A percentile compares a stretch with the other conserved stretches of the same genome.
phyloP scores from a whole-genome alignment of 352 stramenopile species.

The Pythium aquatile region DNA sequence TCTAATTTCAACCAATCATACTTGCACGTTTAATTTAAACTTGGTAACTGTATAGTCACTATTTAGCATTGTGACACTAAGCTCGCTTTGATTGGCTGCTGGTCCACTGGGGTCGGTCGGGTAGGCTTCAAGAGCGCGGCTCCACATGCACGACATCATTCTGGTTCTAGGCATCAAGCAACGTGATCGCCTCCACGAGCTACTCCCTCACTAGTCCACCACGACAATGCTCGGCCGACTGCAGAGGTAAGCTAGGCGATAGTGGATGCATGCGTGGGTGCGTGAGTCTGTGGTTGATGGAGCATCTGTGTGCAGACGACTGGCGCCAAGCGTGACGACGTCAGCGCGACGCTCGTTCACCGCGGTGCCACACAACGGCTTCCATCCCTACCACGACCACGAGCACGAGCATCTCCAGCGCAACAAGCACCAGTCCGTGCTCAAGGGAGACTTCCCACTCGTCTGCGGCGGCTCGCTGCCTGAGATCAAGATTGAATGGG shows the following conservation, averaged over 20 bases:
- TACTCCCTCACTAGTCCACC: not conserved
- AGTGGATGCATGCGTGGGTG: not conserved
- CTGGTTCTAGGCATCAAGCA: slow-evolving; percentile 22
- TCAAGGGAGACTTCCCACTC: slow-evolving; percentile 61
- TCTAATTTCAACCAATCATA: slow-evolving; percentile 18
- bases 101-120: not conserved
- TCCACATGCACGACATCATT: slow-evolving; percentile 20
- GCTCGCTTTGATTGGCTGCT: slow-evolving; percentile 23
- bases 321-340: slow-evolving; percentile 14
- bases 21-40: not conserved
- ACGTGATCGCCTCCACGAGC: not conserved
- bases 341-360: slow-evolving; percentile 39
- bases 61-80: slow-evolving; percentile 6
- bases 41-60: slow-evolving; percentile 21
- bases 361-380: slow-evolving; percentile 28
- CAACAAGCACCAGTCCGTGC: slow-evolving; percentile 73
- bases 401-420: slow-evolving; percentile 37
- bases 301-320: slow-evolving; percentile 3
- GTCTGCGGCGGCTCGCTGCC: slow-evolving; percentile 54
- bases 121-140: not conserved
- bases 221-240: slow-evolving; percentile 16
- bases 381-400: slow-evolving; percentile 21
- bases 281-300: not conserved
- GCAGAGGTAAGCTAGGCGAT: slow-evolving; percentile 11
- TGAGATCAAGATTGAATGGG: slow-evolving; percentile 68